Base-by-base conservation (phyloP, 306 rosid genomes). In the Rosa lucieae region DNA sequence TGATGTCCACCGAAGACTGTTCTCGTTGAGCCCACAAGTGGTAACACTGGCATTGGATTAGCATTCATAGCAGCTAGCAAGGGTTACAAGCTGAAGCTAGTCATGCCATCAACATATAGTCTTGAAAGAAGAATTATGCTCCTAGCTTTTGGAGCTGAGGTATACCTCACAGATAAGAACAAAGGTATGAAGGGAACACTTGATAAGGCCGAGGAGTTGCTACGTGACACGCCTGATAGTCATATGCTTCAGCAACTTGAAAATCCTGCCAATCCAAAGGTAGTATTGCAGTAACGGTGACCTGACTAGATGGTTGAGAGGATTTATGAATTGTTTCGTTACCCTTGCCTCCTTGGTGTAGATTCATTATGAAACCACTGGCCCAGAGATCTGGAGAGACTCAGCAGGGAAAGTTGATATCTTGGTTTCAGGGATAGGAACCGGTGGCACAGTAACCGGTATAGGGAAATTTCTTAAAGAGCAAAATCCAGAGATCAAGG, bases 381-480 rank as follows among this genome's bases (percentile, higher is more conserved):
- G 97, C 74, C 94, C 92, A 5, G 97, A 94, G 89, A 89, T 91
- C 75, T 92, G 99, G 99, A 89, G 85, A 88, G 97, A 91, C 81
- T 84, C 97, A 0, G 89, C 77, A 84, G 93, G 82, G 73, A 89
- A 85, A 88, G 77, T 92, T 73, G 97, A 89, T 76, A 87, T 78
- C 43, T 82, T 94, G 53, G 93, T 91, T 62, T 82, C 97, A 8
- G 97, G 92, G 75, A 83, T 94, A 69, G 97, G 99, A 77, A 89
- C 99, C 1, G 97, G 94, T 44, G 99, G 97, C 14, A 88, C 97
- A 20, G 29, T 89, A 77, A 78, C 92, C 2, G 99, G 94, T 79
- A 78, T 72, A 37, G 97, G 97, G 85, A 86, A 76, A 13, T 94
- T 91, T 82, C 93, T 94, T 59, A 92, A 90, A 87, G 92, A 88